Percentiles rank a stretch among this genome's conserved stretches.
phyloP scores from a whole-genome alignment of 1,284 basidiomycete genomes.

The Ustilago loliicola region DNA sequence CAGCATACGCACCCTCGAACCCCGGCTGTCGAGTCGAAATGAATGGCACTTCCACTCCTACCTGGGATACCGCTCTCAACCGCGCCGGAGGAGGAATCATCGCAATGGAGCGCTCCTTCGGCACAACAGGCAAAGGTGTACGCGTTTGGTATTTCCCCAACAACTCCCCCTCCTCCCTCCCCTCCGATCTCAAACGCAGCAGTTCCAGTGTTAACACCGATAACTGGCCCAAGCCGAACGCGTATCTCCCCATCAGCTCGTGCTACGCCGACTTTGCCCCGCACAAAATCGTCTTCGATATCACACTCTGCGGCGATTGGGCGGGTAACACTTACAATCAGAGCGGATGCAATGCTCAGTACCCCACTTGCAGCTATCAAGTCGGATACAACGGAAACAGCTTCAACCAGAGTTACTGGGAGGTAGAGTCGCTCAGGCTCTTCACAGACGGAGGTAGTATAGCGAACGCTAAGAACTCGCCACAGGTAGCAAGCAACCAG shows the following conservation, averaged over 20 bases:
- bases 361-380: constrained; percentile 54
- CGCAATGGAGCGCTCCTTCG: constrained; percentile 66
- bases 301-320: constrained; percentile 67
- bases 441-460: constrained; percentile 55
- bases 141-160: constrained; percentile 66
- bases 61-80: constrained; percentile 63
- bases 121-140: constrained; percentile 61
- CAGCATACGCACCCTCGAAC: constrained; percentile 42
- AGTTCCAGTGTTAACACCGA: constrained; percentile 48
- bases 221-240: constrained; percentile 61
- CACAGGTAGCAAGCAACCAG: constrained; percentile 12
- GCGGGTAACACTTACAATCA: constrained; percentile 54
- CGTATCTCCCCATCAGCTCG: constrained; percentile 55
- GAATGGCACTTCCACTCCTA: constrained; percentile 55
- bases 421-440: constrained; percentile 52
- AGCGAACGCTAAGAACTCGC: constrained; percentile 47
- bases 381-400: constrained; percentile 57
- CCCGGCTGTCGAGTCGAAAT: constrained; percentile 62
- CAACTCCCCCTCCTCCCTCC: constrained; percentile 27
- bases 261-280: constrained; percentile 60
- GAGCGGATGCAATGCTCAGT: constrained; percentile 52
- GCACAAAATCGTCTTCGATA: constrained; percentile 66
- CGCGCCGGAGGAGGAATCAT: constrained; percentile 60
- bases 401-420: constrained; percentile 64
- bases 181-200: constrained; percentile 51